Percentiles rank a stretch among this genome's conserved stretches.
These are phyloP conservation scores for Leishmania major DNA, from an alignment of 208 protist genomes.

Conservation along the genomic window DNA sequence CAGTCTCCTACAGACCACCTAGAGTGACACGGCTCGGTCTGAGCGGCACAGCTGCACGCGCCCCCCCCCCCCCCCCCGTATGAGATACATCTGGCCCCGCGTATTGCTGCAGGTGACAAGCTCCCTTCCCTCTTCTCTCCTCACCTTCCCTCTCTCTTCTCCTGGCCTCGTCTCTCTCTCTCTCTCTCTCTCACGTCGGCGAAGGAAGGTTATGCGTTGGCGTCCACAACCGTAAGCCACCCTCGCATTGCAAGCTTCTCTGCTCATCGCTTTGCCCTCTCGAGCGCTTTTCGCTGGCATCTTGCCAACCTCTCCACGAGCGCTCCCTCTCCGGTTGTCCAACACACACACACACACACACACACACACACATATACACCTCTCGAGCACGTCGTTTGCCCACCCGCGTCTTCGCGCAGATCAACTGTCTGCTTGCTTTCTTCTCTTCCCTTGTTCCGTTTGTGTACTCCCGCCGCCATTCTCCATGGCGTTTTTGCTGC, in stretches of 20 bases:
- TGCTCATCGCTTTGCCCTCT: neutral
- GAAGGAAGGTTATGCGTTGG: neutral
- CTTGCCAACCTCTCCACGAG: neutral
- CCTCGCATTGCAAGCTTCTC: neutral
- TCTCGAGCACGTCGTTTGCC: neutral
- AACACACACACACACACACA: too few relatives aligned
- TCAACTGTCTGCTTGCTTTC: neutral
- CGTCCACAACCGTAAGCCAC: too few relatives aligned
- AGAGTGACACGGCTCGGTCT: neutral
- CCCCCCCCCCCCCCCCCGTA: too few relatives aligned
- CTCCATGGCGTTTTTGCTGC: neutral
- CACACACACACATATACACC: neutral
- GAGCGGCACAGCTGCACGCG: neutral
- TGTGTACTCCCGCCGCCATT: neutral
- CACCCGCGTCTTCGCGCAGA: neutral
- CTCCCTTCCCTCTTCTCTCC: neutral
- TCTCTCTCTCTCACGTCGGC: neutral
- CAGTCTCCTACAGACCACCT: neutral
- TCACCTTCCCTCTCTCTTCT: neutral
- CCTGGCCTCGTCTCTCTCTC: neutral
- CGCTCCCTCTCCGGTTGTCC: neutral
- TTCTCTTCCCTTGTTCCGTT: neutral
- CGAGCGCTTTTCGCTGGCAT: neutral
- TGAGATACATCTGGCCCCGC: neutral
- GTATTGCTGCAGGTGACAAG: neutral